Conservation (phyloP, 2,329 filamentous ascomycete species). For the Diaporthe sp. region DNA sequence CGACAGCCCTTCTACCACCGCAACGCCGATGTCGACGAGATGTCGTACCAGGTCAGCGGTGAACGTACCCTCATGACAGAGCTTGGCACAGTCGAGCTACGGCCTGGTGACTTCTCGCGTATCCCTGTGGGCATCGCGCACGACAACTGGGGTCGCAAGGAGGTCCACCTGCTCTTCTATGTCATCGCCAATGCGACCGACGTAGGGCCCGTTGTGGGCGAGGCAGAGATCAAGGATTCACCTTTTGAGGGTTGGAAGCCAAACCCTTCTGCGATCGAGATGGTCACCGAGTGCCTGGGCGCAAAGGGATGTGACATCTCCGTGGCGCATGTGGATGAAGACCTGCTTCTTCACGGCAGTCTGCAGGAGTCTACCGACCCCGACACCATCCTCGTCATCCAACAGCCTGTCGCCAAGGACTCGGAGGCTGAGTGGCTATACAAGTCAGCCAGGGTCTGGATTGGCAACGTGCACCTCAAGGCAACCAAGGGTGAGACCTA, state of each 20-base stretch:
- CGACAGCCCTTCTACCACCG: background rate
- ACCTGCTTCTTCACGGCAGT: background rate
- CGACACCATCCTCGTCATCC: background rate
- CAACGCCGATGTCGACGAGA: background rate
- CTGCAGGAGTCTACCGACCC: background rate
- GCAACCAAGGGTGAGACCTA: background rate
- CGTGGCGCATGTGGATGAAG: background rate
- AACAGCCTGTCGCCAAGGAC: background rate
- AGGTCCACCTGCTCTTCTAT: background rate
- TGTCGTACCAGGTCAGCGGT: background rate
- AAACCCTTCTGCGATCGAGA: background rate
- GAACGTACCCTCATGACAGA: background rate
- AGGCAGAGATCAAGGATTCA: background rate
- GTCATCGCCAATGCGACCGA: slow-evolving; percentile 2
- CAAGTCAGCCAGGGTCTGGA: background rate
- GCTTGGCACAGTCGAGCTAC: background rate
- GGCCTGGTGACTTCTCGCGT: background rate
- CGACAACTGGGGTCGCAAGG: background rate
- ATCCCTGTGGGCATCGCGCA: background rate
- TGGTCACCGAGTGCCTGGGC: background rate
- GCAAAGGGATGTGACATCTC: background rate
- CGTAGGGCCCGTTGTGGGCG: background rate
- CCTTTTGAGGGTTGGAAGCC: background rate
- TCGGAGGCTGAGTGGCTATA: slow-evolving; percentile 3
- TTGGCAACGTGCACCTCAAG: background rate